These are phyloP conservation scores for Melastoma malabathricum DNA, from an alignment of 345 rosid genomes.

Conservation along the genomic window DNA sequence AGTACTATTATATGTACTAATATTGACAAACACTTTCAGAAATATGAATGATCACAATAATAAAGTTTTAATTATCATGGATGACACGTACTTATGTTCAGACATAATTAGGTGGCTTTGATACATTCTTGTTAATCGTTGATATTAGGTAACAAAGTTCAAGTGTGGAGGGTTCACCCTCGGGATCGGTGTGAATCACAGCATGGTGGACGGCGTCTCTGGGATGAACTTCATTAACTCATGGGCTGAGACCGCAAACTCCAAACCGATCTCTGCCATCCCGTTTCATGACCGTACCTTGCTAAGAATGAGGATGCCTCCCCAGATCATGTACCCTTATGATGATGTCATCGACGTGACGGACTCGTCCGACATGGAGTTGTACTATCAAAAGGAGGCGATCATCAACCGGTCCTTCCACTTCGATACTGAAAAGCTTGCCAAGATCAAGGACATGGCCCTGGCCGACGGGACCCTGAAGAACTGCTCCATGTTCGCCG, in stretches of 20 bases:
- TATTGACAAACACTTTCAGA: too few relatives aligned
- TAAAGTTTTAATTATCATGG: too few relatives aligned
- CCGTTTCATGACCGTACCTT: conserved; percentile 20
- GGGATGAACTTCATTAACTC: conserved; percentile 22
- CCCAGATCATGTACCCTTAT: conserved; percentile 11
- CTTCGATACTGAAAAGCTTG: background rate
- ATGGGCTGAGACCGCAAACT: conserved; percentile 22
- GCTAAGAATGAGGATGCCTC: conserved; percentile 15
- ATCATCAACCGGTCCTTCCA: background rate
- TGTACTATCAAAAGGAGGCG: conserved; percentile 1
- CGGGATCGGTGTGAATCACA: conserved; percentile 18
- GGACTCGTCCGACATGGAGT: conserved; percentile 14
- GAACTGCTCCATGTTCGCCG: conserved; percentile 7
- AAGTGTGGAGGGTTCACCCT: conserved; percentile 23
- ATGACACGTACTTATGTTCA: too few relatives aligned
- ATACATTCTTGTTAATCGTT: background rate
- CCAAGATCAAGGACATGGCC: conserved; percentile 5
- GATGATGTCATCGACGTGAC: conserved; percentile 13
- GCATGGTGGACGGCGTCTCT: conserved; percentile 20
- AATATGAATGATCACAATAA: too few relatives aligned
- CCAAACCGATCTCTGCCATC: conserved; percentile 10
- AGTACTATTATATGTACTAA: too few relatives aligned
- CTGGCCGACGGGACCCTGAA: conserved; percentile 5
- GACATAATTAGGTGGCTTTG: background rate
- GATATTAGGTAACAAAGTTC: conserved; percentile 22